Evolutionary conservation across 805 yeast genomes (phyloP), one percentile per base, ranked within the genome.

Genomic region (Zygosaccharomyces bailii): DNA sequence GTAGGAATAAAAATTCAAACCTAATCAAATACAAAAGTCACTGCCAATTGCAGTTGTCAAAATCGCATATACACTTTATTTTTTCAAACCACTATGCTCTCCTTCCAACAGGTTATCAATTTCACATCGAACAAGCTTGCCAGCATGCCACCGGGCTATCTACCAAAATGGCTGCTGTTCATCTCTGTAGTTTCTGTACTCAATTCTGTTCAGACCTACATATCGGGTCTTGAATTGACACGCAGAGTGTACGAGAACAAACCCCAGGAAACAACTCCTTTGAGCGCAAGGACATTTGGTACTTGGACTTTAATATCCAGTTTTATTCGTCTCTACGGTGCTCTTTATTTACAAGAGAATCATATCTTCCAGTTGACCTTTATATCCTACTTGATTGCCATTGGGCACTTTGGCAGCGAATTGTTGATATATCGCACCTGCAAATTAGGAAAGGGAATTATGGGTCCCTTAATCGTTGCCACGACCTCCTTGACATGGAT

Each of bases 211-310:
- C 99, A 93, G 68, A 82, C 93, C 10, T 93, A 90, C 67, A 64
- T 78, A 36, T 78, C 87, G 25, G 93, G 89, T 35, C 72, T 84
- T 21, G 72, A 74, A 21, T 74, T 93, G 43, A 86, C 96, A 2
- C 79, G 84, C 54, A 74, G 80, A 52, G 97, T 93, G 5, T 93
- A 93, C 62, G 83, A 76, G 25, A 72, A 67, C 41, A 66, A 75
- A 36, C 88, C 90, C 11, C 52, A 60, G 5, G 77, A 84, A 61
- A 84, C 82, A 19, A 78, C 80, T 1, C 65, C 69, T 10, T 72
- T 93, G 53, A 80, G 93, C 55, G 96, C 96, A n/a, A 78, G 99
- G 57, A 91, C 99, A 0, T 93, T 93, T 65, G 99, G 99, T 25
- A 93, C 99, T 0, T 93, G 99, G 99, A 93, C 99, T 0, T 71